These are phyloP conservation scores for Lepidium campestre DNA, from an alignment of 441 rosid species.

Conservation along the genomic window DNA sequence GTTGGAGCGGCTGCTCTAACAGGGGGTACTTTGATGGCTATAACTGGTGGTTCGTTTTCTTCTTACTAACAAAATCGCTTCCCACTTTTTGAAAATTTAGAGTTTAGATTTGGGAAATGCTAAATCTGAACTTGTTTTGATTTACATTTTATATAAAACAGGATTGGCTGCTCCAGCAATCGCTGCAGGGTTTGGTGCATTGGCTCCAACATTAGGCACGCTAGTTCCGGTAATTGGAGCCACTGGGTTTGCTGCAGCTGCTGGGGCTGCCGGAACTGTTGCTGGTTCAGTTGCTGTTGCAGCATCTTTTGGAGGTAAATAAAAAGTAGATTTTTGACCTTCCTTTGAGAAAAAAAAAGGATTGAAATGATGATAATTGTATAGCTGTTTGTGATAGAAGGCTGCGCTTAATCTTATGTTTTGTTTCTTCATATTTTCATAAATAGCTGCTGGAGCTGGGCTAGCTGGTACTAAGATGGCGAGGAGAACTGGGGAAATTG, in stretches of 20 bases:
- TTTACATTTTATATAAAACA: slow-evolving; percentile 29
- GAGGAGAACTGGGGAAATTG: slow-evolving; percentile 72
- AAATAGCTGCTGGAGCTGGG: slow-evolving; percentile 96
- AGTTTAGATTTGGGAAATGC: not conserved
- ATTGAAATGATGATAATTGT: not conserved
- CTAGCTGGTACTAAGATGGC: slow-evolving; percentile 95
- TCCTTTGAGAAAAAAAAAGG: not conserved
- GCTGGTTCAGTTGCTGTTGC: slow-evolving; percentile 97
- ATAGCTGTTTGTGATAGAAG: not conserved
- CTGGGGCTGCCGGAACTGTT: slow-evolving; percentile 92
- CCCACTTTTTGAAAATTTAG: not conserved
- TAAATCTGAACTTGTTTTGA: not conserved
- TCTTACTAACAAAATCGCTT: not conserved
- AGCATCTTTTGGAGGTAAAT: slow-evolving; percentile 96
- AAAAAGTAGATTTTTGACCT: not conserved
- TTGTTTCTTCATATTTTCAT: not conserved
- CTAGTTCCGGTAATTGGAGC: slow-evolving; percentile 92
- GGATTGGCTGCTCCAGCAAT: slow-evolving; percentile 98
- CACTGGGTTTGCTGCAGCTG: slow-evolving; percentile 93
- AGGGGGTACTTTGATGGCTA: slow-evolving; percentile 91
- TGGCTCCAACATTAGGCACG: slow-evolving; percentile 91
- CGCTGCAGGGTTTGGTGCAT: slow-evolving; percentile 87
- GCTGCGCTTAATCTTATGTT: not conserved
- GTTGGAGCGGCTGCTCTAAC: slow-evolving; percentile 93
- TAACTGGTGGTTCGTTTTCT: slow-evolving; percentile 71